These are phyloP conservation scores for Raphanus hybrid DNA, from an alignment of 441 rosid species.

Conservation along the genomic window DNA sequence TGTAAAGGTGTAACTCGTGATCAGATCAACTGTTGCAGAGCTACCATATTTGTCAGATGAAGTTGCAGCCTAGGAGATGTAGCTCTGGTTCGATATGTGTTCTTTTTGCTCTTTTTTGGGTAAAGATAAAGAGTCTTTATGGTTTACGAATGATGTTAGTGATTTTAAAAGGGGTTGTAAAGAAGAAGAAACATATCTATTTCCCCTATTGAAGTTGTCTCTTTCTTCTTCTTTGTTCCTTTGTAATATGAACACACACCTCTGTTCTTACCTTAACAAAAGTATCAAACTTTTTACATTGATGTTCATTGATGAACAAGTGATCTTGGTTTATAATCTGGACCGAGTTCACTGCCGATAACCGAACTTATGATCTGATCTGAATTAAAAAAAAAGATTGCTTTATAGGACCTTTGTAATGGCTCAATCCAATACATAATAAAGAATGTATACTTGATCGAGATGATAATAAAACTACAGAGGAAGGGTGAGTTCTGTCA, in stretches of 20 bases:
- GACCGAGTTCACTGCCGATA: not conserved
- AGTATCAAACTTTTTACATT: not conserved
- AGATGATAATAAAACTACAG: not conserved
- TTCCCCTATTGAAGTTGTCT: not conserved
- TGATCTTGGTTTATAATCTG: not conserved
- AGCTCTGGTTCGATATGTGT: not conserved
- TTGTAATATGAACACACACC: conserved; percentile 29
- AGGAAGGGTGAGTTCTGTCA: conserved; percentile 3
- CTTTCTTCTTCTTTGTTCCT: conserved; percentile 9
- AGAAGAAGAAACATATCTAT: not conserved
- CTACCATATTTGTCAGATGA: conserved; percentile 23
- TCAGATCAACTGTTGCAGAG: conserved; percentile 21
- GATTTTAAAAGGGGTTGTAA: not conserved
- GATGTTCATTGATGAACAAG: not conserved
- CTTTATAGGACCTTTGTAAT: not conserved
- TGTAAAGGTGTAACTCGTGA: conserved; percentile 7
- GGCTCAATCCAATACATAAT: not conserved
- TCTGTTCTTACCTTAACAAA: conserved; percentile 10
- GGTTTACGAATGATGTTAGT: not conserved
- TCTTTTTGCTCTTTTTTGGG: not conserved
- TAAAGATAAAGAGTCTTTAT: not conserved
- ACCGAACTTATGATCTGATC: too few relatives aligned
- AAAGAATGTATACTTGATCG: not conserved
- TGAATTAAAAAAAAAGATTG: not conserved
- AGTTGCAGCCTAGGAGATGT: conserved; percentile 2